A percentile compares a stretch with the other conserved stretches of the same genome.
Conservation (phyloP, 2,329 filamentous ascomycete species). For the Talaromyces albobiverticillius region DNA sequence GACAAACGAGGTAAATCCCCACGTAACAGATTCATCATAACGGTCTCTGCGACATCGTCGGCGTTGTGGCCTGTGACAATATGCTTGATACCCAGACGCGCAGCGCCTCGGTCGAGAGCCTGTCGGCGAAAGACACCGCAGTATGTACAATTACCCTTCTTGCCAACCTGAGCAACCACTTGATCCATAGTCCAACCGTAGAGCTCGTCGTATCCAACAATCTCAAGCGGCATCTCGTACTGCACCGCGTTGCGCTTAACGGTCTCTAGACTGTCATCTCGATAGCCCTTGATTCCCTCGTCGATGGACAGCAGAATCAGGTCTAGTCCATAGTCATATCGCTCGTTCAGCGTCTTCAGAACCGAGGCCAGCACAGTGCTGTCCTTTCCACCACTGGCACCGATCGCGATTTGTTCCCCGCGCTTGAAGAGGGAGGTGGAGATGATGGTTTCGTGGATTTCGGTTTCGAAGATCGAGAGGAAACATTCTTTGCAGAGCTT, state of each 20-base stretch:
- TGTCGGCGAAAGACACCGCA: slow-evolving; percentile 95
- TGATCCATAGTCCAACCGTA: slow-evolving; percentile 99
- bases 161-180: slow-evolving; percentile 91
- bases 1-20: slow-evolving; percentile 86
- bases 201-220: slow-evolving; percentile 87
- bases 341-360: slow-evolving; percentile 88
- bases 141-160: slow-evolving; percentile 98
- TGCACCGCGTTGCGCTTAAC: slow-evolving; percentile 91
- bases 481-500: slow-evolving; percentile 93
- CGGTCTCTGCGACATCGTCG: slow-evolving; percentile 94
- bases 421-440: slow-evolving; percentile 75
- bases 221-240: slow-evolving; percentile 87
- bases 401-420: slow-evolving; percentile 88
- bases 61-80: slow-evolving; percentile 98
- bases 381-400: slow-evolving; percentile 95
- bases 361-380: slow-evolving; percentile 94
- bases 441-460: slow-evolving; percentile 89
- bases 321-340: slow-evolving; percentile 80
- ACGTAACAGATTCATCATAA: slow-evolving; percentile 93
- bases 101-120: slow-evolving; percentile 87
- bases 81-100: slow-evolving; percentile 80
- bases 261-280: slow-evolving; percentile 93
- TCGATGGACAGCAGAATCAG: slow-evolving; percentile 88
- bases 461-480: slow-evolving; percentile 80
- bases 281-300: slow-evolving; percentile 94